A percentile compares a stretch with the other conserved stretches of the same genome.
These are phyloP conservation scores for Phaeosphaeria sp. DNA, from an alignment of 2,329 filamentous ascomycete species.

Conservation along the genomic window DNA sequence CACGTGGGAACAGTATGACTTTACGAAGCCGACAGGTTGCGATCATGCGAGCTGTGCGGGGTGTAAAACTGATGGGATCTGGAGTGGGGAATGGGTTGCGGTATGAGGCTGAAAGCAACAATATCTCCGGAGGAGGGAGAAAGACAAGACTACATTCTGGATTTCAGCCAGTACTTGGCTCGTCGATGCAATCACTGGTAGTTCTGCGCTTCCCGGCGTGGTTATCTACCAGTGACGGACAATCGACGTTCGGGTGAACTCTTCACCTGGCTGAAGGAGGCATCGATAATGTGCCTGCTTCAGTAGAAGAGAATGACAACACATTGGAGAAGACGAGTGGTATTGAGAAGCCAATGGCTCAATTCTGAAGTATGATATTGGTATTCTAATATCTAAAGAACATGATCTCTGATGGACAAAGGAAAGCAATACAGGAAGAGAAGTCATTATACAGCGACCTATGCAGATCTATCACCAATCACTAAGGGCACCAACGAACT, in stretches of 20 bases:
- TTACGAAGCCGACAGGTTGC: conserved; percentile 59
- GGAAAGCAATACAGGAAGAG: not conserved
- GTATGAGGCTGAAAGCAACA: not conserved
- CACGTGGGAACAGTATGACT: conserved; percentile 59
- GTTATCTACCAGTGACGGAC: too few species aligned
- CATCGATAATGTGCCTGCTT: too few species aligned
- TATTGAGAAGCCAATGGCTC: not conserved
- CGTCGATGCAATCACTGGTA: too few species aligned
- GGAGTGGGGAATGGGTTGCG: conserved; percentile 20
- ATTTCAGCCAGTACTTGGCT: too few species aligned
- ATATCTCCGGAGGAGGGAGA: not conserved
- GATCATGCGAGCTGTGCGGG: conserved; percentile 32
- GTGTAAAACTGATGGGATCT: conserved; percentile 31
- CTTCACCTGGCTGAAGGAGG: too few species aligned
- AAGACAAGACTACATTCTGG: too few species aligned
- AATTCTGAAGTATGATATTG: not conserved
- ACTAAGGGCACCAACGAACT: not conserved
- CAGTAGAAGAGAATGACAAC: not conserved
- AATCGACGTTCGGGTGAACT: too few species aligned
- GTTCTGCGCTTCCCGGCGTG: too few species aligned
- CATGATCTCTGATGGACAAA: not conserved
- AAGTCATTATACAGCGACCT: not conserved
- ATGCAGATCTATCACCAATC: not conserved
- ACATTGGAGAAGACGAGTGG: not conserved
- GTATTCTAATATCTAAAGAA: not conserved